A percentile compares a stretch with the other conserved stretches of the same genome.
phyloP scores from a whole-genome alignment of 106 monocot genomes.

The Allium cepa region DNA sequence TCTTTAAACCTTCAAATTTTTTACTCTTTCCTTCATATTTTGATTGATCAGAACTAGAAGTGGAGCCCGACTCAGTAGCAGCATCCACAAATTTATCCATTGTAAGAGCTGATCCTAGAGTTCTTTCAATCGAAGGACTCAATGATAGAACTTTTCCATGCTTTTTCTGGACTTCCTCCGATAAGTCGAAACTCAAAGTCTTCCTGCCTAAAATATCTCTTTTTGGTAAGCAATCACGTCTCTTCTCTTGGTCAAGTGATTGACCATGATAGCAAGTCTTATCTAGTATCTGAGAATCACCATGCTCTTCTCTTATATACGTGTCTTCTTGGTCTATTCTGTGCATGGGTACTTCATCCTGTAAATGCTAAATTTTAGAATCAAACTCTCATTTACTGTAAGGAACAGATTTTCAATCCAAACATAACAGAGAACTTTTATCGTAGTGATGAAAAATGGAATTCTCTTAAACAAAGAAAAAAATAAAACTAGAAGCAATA shows the following conservation, averaged over 20 bases:
- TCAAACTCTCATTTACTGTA: too few relatives aligned
- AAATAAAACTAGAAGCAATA: too few relatives aligned
- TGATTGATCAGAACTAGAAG: conserved; percentile 5
- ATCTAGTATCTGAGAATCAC: conserved; percentile 51
- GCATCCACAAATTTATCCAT: not conserved
- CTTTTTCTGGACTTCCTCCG: conserved; percentile 21
- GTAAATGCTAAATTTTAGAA: not conserved
- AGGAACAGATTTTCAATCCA: too few relatives aligned
- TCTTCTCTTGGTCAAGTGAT: conserved; percentile 34
- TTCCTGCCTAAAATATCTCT: conserved; percentile 15
- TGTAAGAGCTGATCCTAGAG: conserved; percentile 16
- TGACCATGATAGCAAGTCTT: conserved; percentile 29
- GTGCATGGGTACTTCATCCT: not conserved
- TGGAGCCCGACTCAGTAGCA: not conserved
- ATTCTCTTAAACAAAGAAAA: too few relatives aligned
- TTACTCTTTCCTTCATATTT: not conserved
- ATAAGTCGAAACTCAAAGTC: conserved; percentile 17
- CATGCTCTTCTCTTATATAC: too few relatives aligned
- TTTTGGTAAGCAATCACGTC: conserved; percentile 29
- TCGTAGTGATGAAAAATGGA: too few relatives aligned
- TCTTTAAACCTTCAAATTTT: not conserved
- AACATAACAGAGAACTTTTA: too few relatives aligned
- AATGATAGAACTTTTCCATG: conserved; percentile 14
- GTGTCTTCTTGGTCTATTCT: too few relatives aligned
- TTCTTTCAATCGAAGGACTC: conserved; percentile 35